Base-by-base conservation (phyloP, 768 basidiomycete genomes). In the Tephrocybe sp. region DNA sequence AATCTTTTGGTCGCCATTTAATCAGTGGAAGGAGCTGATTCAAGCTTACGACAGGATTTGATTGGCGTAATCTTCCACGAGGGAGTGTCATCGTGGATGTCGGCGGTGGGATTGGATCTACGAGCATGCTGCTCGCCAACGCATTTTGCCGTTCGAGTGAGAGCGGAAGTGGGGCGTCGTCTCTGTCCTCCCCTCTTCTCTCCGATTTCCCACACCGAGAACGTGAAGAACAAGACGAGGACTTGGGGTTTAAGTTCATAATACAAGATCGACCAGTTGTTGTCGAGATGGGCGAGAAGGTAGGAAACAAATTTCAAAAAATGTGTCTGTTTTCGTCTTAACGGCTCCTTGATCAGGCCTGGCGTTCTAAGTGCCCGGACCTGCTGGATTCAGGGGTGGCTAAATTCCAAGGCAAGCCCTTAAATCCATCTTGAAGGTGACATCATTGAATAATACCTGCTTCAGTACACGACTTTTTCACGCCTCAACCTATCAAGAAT, bases 401-500 rank as follows among this genome's bases (percentile, higher is more conserved):
- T 1, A 57, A 64, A 41, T 85, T 88, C 57, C 78, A 81, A 73
- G 77, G 81, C 74, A 51, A 32, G 65, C 17, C 20, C 9, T 55
- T 33, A 52, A 12, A 10, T 40, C 18, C 43, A n/a, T 45, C 12
- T 15, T 4, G 11, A 33, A 21, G 36, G 34, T 39, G 44, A 25
- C 15, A 30, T 5, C 34, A 20, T 33, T 51, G 40, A 51, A 28
- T 6, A 41, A 57, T 32, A 38, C 23, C 36, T 36, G 18, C 36
- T 17, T 33, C 45, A 83, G 86, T 77, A 1, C 88, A 91, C 58
- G 86, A 90, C 68, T 91, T 90, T 63, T 90, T 91, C 63, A 77
- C 73, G 3, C 77, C 81, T 0, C 89, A 91, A 60, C 78, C 78
- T 2, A 61, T 73, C 45, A 65, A 59, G 50, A 58, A 78, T 46